Evolutionary conservation across 2,329 filamentous ascomycete species (phyloP), one percentile per base, ranked within the genome.

Genomic region (Neofusicoccum cordaticola): DNA sequence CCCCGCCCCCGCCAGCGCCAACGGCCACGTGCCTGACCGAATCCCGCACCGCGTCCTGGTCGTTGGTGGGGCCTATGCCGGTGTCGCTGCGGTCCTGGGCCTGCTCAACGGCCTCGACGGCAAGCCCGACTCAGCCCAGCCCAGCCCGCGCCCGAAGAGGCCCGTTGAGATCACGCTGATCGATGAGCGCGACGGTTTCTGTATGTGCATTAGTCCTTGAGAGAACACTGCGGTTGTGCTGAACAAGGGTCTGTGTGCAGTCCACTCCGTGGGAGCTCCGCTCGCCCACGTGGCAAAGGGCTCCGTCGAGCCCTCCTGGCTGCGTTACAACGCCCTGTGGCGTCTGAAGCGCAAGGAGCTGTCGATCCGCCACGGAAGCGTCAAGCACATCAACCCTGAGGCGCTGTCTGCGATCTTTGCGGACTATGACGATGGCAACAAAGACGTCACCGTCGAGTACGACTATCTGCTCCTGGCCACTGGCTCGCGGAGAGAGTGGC

Each of bases 121-220:
- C 17, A 78, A 81, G 66, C 79, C 80, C 77, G 83, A 71, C 69
- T 82, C 69, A 35, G 74, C 53, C 12, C 13, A 39, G 22, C 60
- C 60, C 6, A n/a, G 9, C 44, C 69, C 45, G 35, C 73, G 67
- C 19, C 79, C 80, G 50, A 81, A 79, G 27, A 80, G 89, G 50
- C 82, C 85, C 1, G 76, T 91, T 13, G 84, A 92, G 42, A 87
- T 93, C 58, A 92, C 89, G 22, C 83, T 93, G 22, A 86, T 91
- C 27, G 90, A 93, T 70, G 89, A 93, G 75, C 82, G 89, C n/a
- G 90, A 93, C 80, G 91, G 91, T n/a, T 93, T 87, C 74, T 93
- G 90, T 93, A 80, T 70, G 88, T 68, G 48, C 4, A n/a, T n/a
- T 41, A 4, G 35, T 22, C 19, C 9, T 51, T 27, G 4, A 22